Conservation (phyloP, 441 rosid species). For the Eruca vesicaria region DNA sequence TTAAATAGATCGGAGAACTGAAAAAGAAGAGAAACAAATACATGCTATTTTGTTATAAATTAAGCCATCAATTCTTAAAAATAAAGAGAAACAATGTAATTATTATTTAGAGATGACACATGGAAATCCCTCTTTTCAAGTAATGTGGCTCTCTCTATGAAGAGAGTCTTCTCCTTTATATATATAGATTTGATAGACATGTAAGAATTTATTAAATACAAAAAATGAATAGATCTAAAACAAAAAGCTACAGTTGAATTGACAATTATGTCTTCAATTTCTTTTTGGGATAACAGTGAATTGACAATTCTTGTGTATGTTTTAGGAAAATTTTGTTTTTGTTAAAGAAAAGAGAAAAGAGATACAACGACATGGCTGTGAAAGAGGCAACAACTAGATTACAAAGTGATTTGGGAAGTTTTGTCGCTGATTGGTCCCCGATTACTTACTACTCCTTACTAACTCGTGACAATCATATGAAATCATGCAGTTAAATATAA, state of each 20-base stretch:
- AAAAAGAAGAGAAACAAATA: too few species aligned
- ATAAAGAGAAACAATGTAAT: too few species aligned
- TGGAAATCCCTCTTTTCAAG: too few species aligned
- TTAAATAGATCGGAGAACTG: too few species aligned
- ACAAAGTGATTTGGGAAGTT: constrained; percentile 15
- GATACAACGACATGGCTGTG: constrained; percentile 31
- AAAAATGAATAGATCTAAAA: neutral
- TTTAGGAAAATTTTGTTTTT: neutral
- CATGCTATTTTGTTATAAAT: too few species aligned
- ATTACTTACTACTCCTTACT: neutral
- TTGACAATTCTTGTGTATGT: neutral
- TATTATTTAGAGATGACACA: too few species aligned
- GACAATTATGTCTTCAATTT: neutral
- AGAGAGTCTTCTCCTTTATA: too few species aligned
- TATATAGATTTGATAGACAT: neutral
- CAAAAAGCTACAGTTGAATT: neutral
- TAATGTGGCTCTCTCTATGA: too few species aligned
- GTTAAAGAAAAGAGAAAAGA: neutral
- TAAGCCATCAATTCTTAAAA: too few species aligned
- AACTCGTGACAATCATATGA: constrained; percentile 33
- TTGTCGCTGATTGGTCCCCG: constrained; percentile 35
- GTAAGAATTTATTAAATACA: neutral
- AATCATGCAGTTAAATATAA: too few species aligned
- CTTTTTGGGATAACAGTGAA: neutral
- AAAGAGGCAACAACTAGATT: constrained; percentile 14